phyloP scores from a whole-genome alignment of 2,329 filamentous ascomycete genomes.

The Penicillium italicum region DNA sequence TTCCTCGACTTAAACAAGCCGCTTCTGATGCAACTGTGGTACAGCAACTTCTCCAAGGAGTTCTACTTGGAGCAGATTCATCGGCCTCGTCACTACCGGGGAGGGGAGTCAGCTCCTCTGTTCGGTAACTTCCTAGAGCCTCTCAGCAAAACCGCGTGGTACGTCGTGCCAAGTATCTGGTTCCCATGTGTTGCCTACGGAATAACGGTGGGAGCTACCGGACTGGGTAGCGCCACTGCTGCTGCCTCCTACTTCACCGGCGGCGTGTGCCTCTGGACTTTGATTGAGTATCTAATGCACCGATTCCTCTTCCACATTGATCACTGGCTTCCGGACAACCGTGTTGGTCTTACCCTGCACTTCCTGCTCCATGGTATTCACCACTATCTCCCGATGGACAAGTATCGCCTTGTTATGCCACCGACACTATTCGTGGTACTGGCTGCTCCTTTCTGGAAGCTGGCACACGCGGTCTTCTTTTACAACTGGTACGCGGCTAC shows the following conservation, averaged over 20 bases:
- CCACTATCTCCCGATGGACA: slow-evolving; percentile 99
- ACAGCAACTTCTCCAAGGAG: slow-evolving; percentile 82
- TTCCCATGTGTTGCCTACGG: slow-evolving; percentile 75
- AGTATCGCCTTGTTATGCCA: slow-evolving; percentile 94
- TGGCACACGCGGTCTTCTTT: slow-evolving; percentile 77
- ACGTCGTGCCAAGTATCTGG: slow-evolving; percentile 80
- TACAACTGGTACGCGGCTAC: slow-evolving; percentile 81
- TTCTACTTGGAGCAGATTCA: slow-evolving; percentile 98
- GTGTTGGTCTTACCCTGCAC: slow-evolving; percentile 78
- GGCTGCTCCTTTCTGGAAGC: slow-evolving; percentile 85
- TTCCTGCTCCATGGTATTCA: slow-evolving; percentile 96
- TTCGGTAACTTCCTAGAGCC: slow-evolving; percentile 99
- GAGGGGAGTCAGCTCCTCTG: slow-evolving; percentile 83
- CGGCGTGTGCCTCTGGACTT: slow-evolving; percentile 77
- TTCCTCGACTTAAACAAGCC: slow-evolving; percentile 87
- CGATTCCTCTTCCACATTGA: slow-evolving; percentile 93
- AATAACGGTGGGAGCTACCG: slow-evolving; percentile 60
- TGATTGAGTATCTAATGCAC: slow-evolving; percentile 86
- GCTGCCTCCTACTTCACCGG: slow-evolving; percentile 62
- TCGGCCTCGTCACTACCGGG: slow-evolving; percentile 90
- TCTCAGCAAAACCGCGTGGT: slow-evolving; percentile 94
- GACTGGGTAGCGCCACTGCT: slow-evolving; percentile 51
- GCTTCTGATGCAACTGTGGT: slow-evolving; percentile 83
- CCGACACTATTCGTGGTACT: slow-evolving; percentile 80
- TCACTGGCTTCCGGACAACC: slow-evolving; percentile 85